Evolutionary conservation across 73 alveolate species (phyloP).

Genomic region (Durusdinium trenchii): DNA sequence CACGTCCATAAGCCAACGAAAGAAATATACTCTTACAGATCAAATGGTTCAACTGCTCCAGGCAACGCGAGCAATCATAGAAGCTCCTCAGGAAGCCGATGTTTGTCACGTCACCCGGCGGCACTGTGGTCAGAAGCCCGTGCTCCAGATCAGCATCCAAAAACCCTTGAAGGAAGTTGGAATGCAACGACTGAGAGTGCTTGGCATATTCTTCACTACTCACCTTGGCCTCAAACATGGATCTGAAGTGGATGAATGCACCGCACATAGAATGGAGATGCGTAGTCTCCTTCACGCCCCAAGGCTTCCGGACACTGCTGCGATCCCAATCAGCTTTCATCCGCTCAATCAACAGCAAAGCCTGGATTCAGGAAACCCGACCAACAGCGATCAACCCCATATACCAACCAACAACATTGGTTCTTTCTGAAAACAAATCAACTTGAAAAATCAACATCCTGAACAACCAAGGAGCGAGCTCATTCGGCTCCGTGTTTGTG

Average conservation of each 20-base stretch:
- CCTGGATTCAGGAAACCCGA: too few species aligned
- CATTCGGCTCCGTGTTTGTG: neutral
- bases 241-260: neutral
- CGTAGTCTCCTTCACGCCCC: neutral
- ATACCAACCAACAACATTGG: too few species aligned
- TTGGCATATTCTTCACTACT: neutral
- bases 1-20: too few species aligned
- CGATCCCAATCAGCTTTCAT: neutral
- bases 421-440: too few species aligned
- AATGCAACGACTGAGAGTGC: neutral
- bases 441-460: neutral
- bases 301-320: neutral
- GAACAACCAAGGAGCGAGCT: neutral
- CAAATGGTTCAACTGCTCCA: neutral
- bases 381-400: too few species aligned
- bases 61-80: neutral
- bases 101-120: neutral
- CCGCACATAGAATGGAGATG: neutral
- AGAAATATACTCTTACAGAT: neutral
- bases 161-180: neutral
- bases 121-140: neutral
- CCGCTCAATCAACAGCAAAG: neutral
- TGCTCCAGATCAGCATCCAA: neutral
- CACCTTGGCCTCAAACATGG: neutral
- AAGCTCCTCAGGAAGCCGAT: neutral